phyloP scores from a whole-genome alignment of 2,329 filamentous ascomycete genomes.

The Pyrenophora graminea region DNA sequence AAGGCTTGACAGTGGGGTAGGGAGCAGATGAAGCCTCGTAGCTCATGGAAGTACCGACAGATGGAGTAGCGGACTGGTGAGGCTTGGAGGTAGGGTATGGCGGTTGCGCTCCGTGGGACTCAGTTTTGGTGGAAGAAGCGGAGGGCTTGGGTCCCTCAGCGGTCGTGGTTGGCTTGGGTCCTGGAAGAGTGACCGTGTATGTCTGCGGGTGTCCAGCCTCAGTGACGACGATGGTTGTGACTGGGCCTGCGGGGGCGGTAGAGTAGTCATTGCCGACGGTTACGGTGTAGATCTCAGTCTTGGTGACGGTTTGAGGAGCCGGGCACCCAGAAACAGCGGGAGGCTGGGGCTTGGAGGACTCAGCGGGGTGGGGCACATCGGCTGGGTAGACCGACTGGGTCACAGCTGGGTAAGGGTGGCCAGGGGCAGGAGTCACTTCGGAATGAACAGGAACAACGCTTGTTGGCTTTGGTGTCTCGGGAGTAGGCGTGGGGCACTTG shows the following conservation, averaged over 20 bases:
- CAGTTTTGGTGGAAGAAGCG: background rate
- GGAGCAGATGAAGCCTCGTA: background rate
- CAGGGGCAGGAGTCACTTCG: background rate
- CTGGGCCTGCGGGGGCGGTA: conserved; percentile 9
- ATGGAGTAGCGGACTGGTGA: background rate
- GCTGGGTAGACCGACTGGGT: conserved; percentile 6
- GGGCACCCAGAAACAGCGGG: conserved; percentile 27
- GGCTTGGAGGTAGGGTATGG: background rate
- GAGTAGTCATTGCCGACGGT: conserved; percentile 8
- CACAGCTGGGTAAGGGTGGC: background rate
- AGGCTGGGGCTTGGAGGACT: conserved; percentile 13
- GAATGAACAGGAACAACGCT: conserved; percentile 7
- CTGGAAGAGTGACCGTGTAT: conserved; percentile 4
- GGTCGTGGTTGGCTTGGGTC: conserved; percentile 10
- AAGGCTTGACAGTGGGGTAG: background rate
- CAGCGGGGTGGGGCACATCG: conserved; percentile 6
- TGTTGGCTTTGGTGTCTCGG: conserved; percentile 13
- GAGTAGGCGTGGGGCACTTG: conserved; percentile 7
- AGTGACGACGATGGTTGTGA: background rate
- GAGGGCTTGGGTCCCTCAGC: conserved; percentile 21
- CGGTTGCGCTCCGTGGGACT: background rate
- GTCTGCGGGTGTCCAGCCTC: too few relatives aligned
- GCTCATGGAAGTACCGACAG: too few relatives aligned
- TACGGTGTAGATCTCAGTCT: conserved; percentile 30
- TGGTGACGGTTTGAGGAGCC: conserved; percentile 33